phyloP scores from a whole-genome alignment of 306 rosid species.

The Cucurbita maxima region DNA sequence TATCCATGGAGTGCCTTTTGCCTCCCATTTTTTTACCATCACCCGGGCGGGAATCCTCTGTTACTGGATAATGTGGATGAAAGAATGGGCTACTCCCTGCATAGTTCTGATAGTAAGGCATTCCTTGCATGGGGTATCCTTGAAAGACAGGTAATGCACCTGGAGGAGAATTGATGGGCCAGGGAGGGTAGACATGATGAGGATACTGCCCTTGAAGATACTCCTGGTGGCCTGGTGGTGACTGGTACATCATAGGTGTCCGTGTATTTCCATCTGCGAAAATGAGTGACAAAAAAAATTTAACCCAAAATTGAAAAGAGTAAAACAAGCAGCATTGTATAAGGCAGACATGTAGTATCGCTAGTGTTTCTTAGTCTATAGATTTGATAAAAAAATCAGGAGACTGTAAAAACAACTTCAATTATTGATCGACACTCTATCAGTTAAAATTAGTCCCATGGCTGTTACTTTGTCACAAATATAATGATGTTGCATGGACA shows the following conservation, averaged over 20 bases:
- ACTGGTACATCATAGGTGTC: conserved; percentile 34
- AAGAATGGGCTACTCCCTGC: conserved; percentile 56
- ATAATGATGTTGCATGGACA: not conserved
- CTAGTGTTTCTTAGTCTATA: not conserved
- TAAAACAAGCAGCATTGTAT: not conserved
- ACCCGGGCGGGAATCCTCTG: conserved; percentile 47
- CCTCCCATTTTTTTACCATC: conserved; percentile 39
- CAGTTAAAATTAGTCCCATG: not conserved
- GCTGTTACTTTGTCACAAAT: not conserved
- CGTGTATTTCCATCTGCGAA: conserved; percentile 43
- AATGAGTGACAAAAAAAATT: conserved; percentile 10
- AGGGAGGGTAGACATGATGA: conserved; percentile 74
- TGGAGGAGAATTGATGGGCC: conserved; percentile 88
- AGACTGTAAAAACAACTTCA: not conserved
- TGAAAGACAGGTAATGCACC: conserved; percentile 64
- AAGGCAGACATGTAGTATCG: not conserved
- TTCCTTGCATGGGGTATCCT: conserved; percentile 85
- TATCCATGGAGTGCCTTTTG: conserved; percentile 74
- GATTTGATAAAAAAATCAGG: not conserved
- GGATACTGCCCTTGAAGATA: conserved; percentile 80
- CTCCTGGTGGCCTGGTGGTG: conserved; percentile 46
- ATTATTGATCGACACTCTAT: not conserved
- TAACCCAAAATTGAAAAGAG: not conserved
- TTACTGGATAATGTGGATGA: conserved; percentile 58
- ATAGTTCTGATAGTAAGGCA: conserved; percentile 75